These are phyloP conservation scores for Syzygium oleosum DNA, from an alignment of 345 rosid species.

Conservation along the genomic window DNA sequence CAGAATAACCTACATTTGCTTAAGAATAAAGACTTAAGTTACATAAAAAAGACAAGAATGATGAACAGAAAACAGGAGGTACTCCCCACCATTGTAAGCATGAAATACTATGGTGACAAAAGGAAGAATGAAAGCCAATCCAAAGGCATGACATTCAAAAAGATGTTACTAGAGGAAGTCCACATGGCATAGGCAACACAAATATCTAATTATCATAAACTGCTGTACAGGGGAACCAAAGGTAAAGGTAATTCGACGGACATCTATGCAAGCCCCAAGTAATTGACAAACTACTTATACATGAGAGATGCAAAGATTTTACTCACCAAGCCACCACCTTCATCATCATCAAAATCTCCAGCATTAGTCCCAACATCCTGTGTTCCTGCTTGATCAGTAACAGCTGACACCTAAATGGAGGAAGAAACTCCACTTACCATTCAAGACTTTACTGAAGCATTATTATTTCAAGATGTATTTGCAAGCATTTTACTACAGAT, in stretches of 20 bases:
- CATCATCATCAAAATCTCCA: conserved; percentile 94
- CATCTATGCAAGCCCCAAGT: not conserved
- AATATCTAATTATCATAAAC: not conserved
- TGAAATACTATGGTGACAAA: not conserved
- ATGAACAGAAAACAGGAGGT: not conserved
- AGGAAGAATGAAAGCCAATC: not conserved
- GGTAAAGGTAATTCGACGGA: not conserved
- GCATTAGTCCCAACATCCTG: conserved; percentile 58
- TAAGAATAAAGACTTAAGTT: not conserved
- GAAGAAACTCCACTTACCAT: not conserved
- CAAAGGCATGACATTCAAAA: not conserved
- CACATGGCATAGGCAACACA: not conserved
- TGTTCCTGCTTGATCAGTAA: conserved; percentile 69
- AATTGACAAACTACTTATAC: not conserved
- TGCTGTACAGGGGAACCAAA: not conserved
- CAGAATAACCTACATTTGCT: not conserved
- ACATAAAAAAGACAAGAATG: not conserved
- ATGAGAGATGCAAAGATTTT: not conserved
- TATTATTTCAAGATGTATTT: not conserved
- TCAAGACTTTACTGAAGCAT: not conserved
- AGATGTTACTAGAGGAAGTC: not conserved
- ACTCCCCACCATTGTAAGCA: not conserved
- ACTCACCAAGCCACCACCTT: conserved; percentile 95
- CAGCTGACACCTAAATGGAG: conserved; percentile 67
- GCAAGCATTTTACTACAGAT: not conserved